Evolutionary conservation across 2,329 filamentous ascomycete genomes (phyloP).

Genomic region (Arthrobotrys entomopaga): DNA sequence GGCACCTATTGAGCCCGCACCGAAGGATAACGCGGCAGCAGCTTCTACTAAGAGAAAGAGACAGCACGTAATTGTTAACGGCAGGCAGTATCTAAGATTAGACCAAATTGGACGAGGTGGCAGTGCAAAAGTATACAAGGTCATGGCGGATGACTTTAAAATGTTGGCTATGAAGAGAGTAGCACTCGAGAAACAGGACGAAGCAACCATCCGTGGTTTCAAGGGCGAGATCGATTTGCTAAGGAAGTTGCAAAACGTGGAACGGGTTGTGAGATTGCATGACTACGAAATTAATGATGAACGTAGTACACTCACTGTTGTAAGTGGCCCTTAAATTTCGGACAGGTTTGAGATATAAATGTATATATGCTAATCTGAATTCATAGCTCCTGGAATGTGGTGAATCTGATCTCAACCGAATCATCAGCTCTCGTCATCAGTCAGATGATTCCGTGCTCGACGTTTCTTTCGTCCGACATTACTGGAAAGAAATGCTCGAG

Average conservation of each 20-base stretch:
- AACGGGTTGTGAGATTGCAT: conserved; percentile 87
- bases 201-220: conserved; percentile 82
- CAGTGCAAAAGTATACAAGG: conserved; percentile 92
- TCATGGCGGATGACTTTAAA: conserved; percentile 96
- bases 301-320: conserved; percentile 86
- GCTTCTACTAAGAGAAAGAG: conserved; percentile 72
- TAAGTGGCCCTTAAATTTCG: conserved; percentile 64
- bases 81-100: conserved; percentile 86
- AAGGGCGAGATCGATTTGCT: conserved; percentile 96
- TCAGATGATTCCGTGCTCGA: conserved; percentile 81
- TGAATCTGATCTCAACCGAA: conserved; percentile 88
- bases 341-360: neutral
- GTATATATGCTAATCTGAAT: conserved; percentile 32
- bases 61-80: conserved; percentile 86
- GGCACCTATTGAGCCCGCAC: conserved; percentile 83
- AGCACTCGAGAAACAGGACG: conserved; percentile 87
- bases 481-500: conserved; percentile 99
- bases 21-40: conserved; percentile 79
- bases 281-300: conserved; percentile 95
- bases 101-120: conserved; percentile 92
- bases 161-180: conserved; percentile 95
- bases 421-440: conserved; percentile 78
- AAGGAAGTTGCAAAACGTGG: conserved; percentile 81
- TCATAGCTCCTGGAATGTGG: conserved; percentile 94
- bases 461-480: conserved; percentile 90